Conservation (phyloP, 2,329 filamentous ascomycete genomes). For the Alternaria panax region DNA sequence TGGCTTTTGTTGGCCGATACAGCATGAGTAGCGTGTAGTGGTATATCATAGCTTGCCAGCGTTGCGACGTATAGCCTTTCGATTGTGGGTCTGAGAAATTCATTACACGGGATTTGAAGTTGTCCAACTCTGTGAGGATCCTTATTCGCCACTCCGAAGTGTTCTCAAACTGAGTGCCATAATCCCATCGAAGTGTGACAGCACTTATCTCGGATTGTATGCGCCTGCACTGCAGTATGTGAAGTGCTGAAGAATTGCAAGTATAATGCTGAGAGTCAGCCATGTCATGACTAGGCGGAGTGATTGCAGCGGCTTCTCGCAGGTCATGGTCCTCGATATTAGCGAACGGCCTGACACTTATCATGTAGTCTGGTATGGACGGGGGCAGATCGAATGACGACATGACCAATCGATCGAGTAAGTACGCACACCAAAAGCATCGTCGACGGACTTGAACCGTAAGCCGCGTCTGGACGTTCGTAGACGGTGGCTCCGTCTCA, state of each 20-base stretch:
- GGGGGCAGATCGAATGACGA: conserved; percentile 26
- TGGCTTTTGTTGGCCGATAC: conserved; percentile 26
- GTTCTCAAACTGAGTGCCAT: conserved; percentile 18
- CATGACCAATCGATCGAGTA: conserved; percentile 28
- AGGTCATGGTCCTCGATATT: conserved; percentile 27
- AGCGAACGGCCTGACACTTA: conserved; percentile 23
- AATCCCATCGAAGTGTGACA: conserved; percentile 27
- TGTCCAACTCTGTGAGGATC: conserved; percentile 24
- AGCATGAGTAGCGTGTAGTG: conserved; percentile 28
- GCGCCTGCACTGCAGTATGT: conserved; percentile 28
- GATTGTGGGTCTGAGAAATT: conserved; percentile 27
- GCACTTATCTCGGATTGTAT: conserved; percentile 30
- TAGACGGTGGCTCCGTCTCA: conserved; percentile 20
- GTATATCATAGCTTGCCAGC: conserved; percentile 33
- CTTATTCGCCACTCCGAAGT: conserved; percentile 25
- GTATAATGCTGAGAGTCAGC: conserved; percentile 21
- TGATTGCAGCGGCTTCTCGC: conserved; percentile 14
- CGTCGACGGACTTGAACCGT: conserved; percentile 24
- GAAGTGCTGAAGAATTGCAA: conserved; percentile 22
- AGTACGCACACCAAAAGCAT: conserved; percentile 31
- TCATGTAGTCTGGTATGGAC: conserved; percentile 25
- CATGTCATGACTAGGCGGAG: conserved; percentile 13
- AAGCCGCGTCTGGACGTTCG: conserved; percentile 5
- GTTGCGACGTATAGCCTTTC: conserved; percentile 29
- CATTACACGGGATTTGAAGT: conserved; percentile 24